phyloP scores from a whole-genome alignment of 768 basidiomycete species.

The Auricularia auricula-judae region DNA sequence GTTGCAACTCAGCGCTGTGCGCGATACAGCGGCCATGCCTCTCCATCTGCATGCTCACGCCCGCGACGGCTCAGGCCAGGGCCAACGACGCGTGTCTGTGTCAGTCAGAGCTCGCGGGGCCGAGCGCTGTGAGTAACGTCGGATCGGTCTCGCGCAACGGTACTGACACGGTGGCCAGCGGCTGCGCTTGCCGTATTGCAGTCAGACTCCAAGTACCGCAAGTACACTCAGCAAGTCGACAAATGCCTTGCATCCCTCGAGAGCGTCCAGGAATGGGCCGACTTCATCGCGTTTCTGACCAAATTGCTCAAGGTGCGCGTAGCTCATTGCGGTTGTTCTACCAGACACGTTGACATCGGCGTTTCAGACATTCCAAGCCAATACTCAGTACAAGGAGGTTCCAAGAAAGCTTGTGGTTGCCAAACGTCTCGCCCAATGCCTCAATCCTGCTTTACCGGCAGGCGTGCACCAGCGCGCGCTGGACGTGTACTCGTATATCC shows the following conservation, averaged over 20 bases:
- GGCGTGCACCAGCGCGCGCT: conserved; percentile 95
- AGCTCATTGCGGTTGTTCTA: conserved; percentile 2
- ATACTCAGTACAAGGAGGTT: conserved; percentile 91
- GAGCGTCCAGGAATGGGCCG: conserved; percentile 97
- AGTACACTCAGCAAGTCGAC: conserved; percentile 87
- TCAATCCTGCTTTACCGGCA: conserved; percentile 94
- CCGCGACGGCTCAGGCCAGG: background rate
- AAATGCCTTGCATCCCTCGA: conserved; percentile 88
- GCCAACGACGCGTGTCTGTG: background rate
- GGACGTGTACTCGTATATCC: conserved; percentile 88
- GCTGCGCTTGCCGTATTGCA: background rate
- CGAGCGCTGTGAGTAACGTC: background rate
- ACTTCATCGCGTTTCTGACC: conserved; percentile 95
- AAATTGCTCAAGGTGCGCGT: conserved; percentile 72
- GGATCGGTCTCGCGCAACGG: background rate
- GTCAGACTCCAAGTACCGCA: conserved; percentile 87
- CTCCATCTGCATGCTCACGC: background rate
- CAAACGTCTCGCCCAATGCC: conserved; percentile 89
- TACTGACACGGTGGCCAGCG: background rate
- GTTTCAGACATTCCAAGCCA: conserved; percentile 77
- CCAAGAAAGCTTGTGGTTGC: conserved; percentile 89
- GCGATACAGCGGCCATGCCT: too few species aligned
- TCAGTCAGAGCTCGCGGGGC: background rate
- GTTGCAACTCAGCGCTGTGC: too few species aligned
- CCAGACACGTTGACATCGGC: background rate